Conservation (phyloP, 2,329 filamentous ascomycete genomes). For the Botrytis elliptica region DNA sequence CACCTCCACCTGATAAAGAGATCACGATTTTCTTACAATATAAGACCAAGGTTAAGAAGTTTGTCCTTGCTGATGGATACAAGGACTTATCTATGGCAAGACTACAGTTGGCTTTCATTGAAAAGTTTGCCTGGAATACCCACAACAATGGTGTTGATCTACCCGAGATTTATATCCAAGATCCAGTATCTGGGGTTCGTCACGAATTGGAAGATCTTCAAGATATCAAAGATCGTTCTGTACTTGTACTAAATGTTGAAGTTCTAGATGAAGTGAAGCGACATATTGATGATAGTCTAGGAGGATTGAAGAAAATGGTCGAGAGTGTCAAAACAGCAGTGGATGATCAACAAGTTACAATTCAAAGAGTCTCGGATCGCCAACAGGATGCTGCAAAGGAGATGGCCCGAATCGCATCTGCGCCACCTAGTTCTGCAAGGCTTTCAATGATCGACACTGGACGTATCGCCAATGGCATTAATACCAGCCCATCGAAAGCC, state of each 20-base stretch:
- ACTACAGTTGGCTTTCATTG: constrained; percentile 93
- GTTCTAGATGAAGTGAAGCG: constrained; percentile 92
- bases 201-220: constrained; percentile 91
- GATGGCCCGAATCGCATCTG: constrained; percentile 56
- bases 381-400: constrained; percentile 89
- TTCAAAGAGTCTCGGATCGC: constrained; percentile 84
- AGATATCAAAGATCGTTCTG: constrained; percentile 92
- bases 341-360: constrained; percentile 75
- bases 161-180: constrained; percentile 97
- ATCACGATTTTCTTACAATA: constrained; percentile 94
- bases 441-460: constrained; percentile 33
- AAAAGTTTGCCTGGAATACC: constrained; percentile 99
- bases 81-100: constrained; percentile 83
- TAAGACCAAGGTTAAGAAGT: constrained; percentile 96
- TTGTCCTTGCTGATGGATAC: constrained; percentile 80
- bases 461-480: constrained; percentile 28
- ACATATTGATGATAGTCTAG: constrained; percentile 90
- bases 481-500: constrained; percentile 36
- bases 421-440: constrained; percentile 31
- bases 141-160: constrained; percentile 90
- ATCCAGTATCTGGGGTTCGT: constrained; percentile 90
- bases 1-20: constrained; percentile 72
- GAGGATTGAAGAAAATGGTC: constrained; percentile 76
- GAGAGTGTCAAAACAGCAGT: constrained; percentile 82
- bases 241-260: constrained; percentile 93